Base-by-base conservation (phyloP, 768 basidiomycete species). In the Podaxis carcinomalis region DNA sequence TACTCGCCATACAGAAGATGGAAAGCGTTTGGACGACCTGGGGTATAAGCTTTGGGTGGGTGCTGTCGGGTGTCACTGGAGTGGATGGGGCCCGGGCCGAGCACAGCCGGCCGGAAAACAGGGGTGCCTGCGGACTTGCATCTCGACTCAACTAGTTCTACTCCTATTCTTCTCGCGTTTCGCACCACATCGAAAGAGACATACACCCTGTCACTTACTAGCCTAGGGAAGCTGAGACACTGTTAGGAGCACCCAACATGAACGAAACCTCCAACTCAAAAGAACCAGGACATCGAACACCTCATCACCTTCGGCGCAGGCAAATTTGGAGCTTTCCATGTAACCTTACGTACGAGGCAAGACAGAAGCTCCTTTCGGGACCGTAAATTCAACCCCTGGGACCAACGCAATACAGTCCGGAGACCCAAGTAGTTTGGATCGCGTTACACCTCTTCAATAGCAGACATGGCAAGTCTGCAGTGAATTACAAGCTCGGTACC, bases 1-100 rank as follows among this genome's bases (percentile, higher is more conserved):
- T 77, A 23, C 71, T 69, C n/a, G 55, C 28, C 55, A 62, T 28
- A 35, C 23, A 39, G n/a, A 19, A 27, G 27, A 3, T 28, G 11
- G 5, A n/a, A 28, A 10, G 14, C 11, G 19, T 19, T 10, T 37
- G 47, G 32, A 21, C 37, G 28, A 14, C 42, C 28, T 54, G 16
- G 19, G 36, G 52, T 54, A 23, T 6, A 13, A 5, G 35, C 37
- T 37, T 37, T 14, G 52, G 52, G 21, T n/a, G 35, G 25, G 56
- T n/a, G 7, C 9, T 49, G 56, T 54, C 42, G 7, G 40, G 40
- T n/a, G n/a, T 37, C 25, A 35, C 21, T 28, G 28, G 16, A 2
- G 39, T 21, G 23, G n/a, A 57, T 49, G n/a, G 35, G 13, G 44
- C 56, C 44, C 39, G 54, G 54, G 23, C 37, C 54, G 54, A 14